Conservation (phyloP, 805 yeast genomes). For the Grigorovia jiainica region DNA sequence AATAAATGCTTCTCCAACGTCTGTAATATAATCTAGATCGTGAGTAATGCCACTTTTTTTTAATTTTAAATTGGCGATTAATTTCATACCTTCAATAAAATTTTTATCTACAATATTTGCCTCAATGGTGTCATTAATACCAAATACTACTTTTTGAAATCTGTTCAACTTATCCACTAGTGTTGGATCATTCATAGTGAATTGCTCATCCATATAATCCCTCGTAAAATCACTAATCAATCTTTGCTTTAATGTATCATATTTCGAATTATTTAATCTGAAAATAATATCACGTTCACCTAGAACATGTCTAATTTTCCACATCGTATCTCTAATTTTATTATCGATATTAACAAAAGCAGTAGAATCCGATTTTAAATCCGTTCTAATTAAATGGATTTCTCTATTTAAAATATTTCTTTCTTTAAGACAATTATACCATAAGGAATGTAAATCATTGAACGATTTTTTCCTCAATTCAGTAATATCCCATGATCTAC, state of each 20-base stretch:
- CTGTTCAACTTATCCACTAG: slow-evolving; percentile 65
- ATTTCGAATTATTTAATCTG: slow-evolving; percentile 44
- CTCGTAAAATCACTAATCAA: slow-evolving; percentile 37
- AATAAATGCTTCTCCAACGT: slow-evolving; percentile 37
- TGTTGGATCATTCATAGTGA: slow-evolving; percentile 38
- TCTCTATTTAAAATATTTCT: slow-evolving; percentile 75
- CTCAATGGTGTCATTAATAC: slow-evolving; percentile 62
- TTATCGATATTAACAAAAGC: slow-evolving; percentile 30
- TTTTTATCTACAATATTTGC: slow-evolving; percentile 48
- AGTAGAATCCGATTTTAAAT: slow-evolving; percentile 32
- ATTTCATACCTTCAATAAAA: slow-evolving; percentile 58
- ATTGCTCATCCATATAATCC: slow-evolving; percentile 25
- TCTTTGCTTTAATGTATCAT: slow-evolving; percentile 33
- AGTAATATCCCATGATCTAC: slow-evolving; percentile 79
- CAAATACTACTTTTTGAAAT: slow-evolving; percentile 72
- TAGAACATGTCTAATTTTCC: slow-evolving; percentile 76
- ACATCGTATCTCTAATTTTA: slow-evolving; percentile 52
- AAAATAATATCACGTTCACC: slow-evolving; percentile 75
- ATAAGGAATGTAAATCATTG: slow-evolving; percentile 81
- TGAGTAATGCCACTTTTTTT: slow-evolving; percentile 26
- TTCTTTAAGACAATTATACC: slow-evolving; percentile 83
- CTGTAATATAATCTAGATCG: slow-evolving; percentile 10
- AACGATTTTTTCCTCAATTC: slow-evolving; percentile 87
- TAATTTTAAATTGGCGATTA: slow-evolving; percentile 60
- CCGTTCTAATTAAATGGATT: slow-evolving; percentile 37